Evolutionary conservation across 148 eudicot genomes (phyloP), one percentile per base, ranked within the genome.

Genomic region (Camellia granthamiana): DNA sequence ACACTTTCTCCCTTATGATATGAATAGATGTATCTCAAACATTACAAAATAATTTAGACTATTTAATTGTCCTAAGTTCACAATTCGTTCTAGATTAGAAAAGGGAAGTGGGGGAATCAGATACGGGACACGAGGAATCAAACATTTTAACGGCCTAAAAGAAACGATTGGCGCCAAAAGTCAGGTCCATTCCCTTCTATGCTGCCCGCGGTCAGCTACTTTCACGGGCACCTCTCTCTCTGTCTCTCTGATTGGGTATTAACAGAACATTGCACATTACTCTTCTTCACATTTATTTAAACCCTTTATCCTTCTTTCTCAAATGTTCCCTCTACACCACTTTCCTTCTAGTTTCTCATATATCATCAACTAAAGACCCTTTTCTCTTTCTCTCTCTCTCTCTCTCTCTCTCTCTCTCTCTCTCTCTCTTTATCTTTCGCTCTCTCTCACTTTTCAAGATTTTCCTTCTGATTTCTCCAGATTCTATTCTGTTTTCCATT

Each of bases 201-300:
- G 30, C 74, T 80, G 76, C 80, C 77, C 65, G 62, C 60, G 59
- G 81, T 73, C 74, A 72, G 84, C 75, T 74, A 62, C 23, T 68
- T 44, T 70, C 80, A 62, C 83, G 83, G 67, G 77, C 83, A 30
- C 11, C 62, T 42, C 72, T 67, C 70, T 66, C 70, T 41, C 47
- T 67, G 46, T 67, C 70, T 43, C 73, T 46, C 73, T 46, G 13
- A 3, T 3, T 30, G 14, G 44, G 59, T 21, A 23, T n/a, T 15
- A 49, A 55, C 54, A 64, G 74, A 81, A 77, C 55, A 81, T 75
- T 81, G 76, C 74, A 66, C 47, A 75, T 79, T 41, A 79, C 83
- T 72, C 72, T 81, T 75, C 44, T 78, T 77, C 76, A 30, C 38
- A 30, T 30, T 30, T 30, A 47, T 77, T 78, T 68, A 84, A 72